phyloP scores from a whole-genome alignment of 2,329 filamentous ascomycete species.

The Myrmaecium sp. region DNA sequence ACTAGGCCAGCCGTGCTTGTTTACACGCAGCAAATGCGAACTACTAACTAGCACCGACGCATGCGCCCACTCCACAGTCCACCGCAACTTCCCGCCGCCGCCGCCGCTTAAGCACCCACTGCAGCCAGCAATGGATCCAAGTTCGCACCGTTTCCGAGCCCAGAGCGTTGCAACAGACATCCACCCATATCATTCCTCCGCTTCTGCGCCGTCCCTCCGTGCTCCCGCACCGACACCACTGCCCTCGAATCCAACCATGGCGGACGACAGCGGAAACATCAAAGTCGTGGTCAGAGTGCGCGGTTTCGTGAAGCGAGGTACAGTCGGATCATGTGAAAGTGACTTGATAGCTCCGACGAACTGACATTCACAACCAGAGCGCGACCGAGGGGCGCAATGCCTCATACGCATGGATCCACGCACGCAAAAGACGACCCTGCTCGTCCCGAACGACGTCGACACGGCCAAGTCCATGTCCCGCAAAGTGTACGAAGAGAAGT shows the following conservation, averaged over 20 bases:
- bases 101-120: slow-evolving; percentile 10
- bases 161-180: slow-evolving; percentile 2
- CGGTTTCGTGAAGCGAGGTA: slow-evolving; percentile 30
- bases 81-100: slow-evolving; percentile 9
- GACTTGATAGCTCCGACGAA: slow-evolving; percentile 2
- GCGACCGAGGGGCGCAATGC: slow-evolving; percentile 64
- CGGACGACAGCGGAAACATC: slow-evolving; percentile 29
- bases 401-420: slow-evolving; percentile 81
- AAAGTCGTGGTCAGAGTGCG: slow-evolving; percentile 34
- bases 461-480: slow-evolving; percentile 45
- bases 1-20: no score
- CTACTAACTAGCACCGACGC: no score
- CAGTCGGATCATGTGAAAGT: neutral
- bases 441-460: slow-evolving; percentile 44
- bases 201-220: slow-evolving; percentile 28
- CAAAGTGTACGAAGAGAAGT: slow-evolving; percentile 70
- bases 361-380: slow-evolving; percentile 43
- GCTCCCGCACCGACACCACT: slow-evolving; percentile 18
- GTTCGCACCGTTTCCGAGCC: slow-evolving; percentile 18
- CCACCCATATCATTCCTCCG: slow-evolving; percentile 14
- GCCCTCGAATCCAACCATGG: slow-evolving; percentile 16
- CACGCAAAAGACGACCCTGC: slow-evolving; percentile 69
- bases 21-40: no score
- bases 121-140: no score
- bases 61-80: slow-evolving; percentile 12